These are phyloP conservation scores for Dalbergia cochinchinensis DNA, from an alignment of 306 rosid species.

Conservation along the genomic window DNA sequence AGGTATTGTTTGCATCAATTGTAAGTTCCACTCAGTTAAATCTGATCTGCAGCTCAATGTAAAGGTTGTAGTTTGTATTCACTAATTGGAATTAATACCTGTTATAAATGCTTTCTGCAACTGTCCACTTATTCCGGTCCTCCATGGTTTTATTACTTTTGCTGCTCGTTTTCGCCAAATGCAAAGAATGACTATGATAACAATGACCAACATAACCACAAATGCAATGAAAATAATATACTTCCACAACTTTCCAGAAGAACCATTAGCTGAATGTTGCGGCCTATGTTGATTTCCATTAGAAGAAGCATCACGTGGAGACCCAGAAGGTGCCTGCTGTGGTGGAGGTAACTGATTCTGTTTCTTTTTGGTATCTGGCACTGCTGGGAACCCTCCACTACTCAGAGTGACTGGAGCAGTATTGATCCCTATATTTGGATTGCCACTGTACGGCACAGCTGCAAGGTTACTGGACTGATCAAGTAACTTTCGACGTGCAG, in stretches of 20 bases:
- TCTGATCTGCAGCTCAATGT: background rate
- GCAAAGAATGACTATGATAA: constrained; percentile 58
- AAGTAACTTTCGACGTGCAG: constrained; percentile 73
- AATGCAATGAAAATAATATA: constrained; percentile 48
- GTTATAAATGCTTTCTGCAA: constrained; percentile 92
- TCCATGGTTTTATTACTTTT: constrained; percentile 84
- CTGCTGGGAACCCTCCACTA: constrained; percentile 83
- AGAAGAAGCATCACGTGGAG: constrained; percentile 41
- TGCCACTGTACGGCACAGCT: constrained; percentile 64
- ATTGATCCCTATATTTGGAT: constrained; percentile 50
- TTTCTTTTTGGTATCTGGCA: constrained; percentile 53
- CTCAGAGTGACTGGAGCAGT: constrained; percentile 62
- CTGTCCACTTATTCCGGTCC: constrained; percentile 94
- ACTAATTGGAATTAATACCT: constrained; percentile 57
- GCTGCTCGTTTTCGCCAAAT: constrained; percentile 73
- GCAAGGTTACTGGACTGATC: constrained; percentile 74
- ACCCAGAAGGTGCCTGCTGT: constrained; percentile 34
- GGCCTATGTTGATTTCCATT: constrained; percentile 32
- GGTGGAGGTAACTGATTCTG: constrained; percentile 49
- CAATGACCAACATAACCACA: constrained; percentile 54
- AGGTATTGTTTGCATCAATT: constrained; percentile 22
- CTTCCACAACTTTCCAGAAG: constrained; percentile 63
- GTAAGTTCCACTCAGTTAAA: background rate
- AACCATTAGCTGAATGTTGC: constrained; percentile 20
- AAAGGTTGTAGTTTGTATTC: background rate